phyloP scores from a whole-genome alignment of 1,139 yeast genomes.

The Trichomonascaceae sp. region DNA sequence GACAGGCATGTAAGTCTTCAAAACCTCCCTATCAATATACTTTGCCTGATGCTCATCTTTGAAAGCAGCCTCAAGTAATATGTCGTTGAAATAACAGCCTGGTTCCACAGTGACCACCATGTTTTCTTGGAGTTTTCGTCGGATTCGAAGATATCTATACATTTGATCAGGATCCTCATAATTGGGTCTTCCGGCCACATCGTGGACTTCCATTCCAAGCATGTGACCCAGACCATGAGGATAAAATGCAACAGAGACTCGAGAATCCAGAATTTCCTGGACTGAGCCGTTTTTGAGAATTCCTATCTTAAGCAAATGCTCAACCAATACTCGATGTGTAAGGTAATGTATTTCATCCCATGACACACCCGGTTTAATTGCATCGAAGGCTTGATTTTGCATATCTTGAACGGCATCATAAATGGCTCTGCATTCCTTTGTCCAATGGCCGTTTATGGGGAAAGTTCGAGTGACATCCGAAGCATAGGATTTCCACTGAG shows the following conservation, averaged over 20 bases:
- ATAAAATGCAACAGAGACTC: constrained; percentile 71
- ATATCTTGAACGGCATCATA: constrained; percentile 77
- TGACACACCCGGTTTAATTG: constrained; percentile 69
- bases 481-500: constrained; percentile 92
- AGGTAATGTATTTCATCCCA: constrained; percentile 85
- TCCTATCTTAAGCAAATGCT: constrained; percentile 66
- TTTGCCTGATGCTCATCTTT: constrained; percentile 51
- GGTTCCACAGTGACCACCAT: constrained; percentile 96
- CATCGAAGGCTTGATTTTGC: constrained; percentile 65
- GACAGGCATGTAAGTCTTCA: constrained; percentile 74
- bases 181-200: constrained; percentile 83
- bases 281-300: constrained; percentile 61
- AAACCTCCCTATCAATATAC: constrained; percentile 57
- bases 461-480: constrained; percentile 93
- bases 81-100: constrained; percentile 85
- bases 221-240: constrained; percentile 96
- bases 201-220: constrained; percentile 93
- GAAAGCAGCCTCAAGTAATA: constrained; percentile 60
- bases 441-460: constrained; percentile 88
- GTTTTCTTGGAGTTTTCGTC: constrained; percentile 63
- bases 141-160: constrained; percentile 68
- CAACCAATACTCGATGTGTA: constrained; percentile 72
- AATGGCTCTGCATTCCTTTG: constrained; percentile 75
- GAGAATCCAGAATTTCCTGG: constrained; percentile 63
- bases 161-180: constrained; percentile 76